These are phyloP conservation scores for Phytophthora nicotianae DNA, from an alignment of 352 stramenopile species.

Conservation along the genomic window DNA sequence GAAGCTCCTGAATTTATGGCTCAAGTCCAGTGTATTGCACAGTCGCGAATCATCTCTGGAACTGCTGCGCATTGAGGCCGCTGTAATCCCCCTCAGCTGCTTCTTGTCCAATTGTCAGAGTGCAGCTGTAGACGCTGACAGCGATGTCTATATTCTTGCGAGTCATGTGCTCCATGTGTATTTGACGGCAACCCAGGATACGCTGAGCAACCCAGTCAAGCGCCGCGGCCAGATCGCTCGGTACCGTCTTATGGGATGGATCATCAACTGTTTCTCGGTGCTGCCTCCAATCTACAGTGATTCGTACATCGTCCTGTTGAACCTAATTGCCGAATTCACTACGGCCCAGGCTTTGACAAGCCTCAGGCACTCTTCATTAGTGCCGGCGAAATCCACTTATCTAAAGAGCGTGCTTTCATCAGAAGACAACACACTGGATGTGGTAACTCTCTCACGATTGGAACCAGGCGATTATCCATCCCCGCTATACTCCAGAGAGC, in stretches of 20 bases:
- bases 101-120: conserved; percentile 55
- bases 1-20: conserved; percentile 72
- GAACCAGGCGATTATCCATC: conserved; percentile 66
- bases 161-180: conserved; percentile 78
- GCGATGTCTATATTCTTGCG: conserved; percentile 61
- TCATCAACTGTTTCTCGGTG: conserved; percentile 78
- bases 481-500: conserved; percentile 70
- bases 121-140: conserved; percentile 32
- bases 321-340: conserved; percentile 80
- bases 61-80: conserved; percentile 82
- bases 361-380: conserved; percentile 58
- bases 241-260: conserved; percentile 77
- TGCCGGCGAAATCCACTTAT: conserved; percentile 68
- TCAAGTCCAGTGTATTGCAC: conserved; percentile 78
- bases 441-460: conserved; percentile 59
- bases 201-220: conserved; percentile 77
- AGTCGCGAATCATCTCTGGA: conserved; percentile 84
- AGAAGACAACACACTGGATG: conserved; percentile 65
- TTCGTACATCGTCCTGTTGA: conserved; percentile 79
- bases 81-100: conserved; percentile 67
- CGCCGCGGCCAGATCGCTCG: conserved; percentile 79
- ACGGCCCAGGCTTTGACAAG: conserved; percentile 81
- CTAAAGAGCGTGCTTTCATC: conserved; percentile 60
- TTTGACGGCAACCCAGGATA: conserved; percentile 59
- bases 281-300: conserved; percentile 82